Evolutionary conservation across 2,329 filamentous ascomycete genomes (phyloP).

Genomic region (Colletotrichum sojae): DNA sequence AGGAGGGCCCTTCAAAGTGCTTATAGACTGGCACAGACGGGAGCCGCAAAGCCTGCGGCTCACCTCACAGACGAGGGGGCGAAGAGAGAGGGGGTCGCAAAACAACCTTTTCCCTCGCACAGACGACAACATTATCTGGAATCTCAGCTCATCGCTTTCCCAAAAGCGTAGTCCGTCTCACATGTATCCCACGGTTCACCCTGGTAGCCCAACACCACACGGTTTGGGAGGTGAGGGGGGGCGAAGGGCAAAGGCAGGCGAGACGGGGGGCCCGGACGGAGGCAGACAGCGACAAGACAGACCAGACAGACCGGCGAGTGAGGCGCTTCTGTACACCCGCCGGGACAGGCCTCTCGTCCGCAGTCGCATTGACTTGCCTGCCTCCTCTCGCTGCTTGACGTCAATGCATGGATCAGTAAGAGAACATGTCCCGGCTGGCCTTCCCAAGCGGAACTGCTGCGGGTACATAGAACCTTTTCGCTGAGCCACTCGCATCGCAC

Average conservation of each 20-base stretch:
- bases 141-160: slow-evolving; percentile 39
- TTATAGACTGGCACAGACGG: slow-evolving; percentile 39
- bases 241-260: no score
- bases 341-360: slow-evolving; percentile 25
- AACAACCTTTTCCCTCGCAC: slow-evolving; percentile 38
- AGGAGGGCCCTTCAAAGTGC: slow-evolving; percentile 19
- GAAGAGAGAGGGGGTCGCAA: slow-evolving; percentile 29
- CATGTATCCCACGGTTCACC: slow-evolving; percentile 36
- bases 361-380: slow-evolving; percentile 34
- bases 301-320: neutral
- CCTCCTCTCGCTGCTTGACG: slow-evolving; percentile 19
- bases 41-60: neutral
- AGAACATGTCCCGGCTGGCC: slow-evolving; percentile 12
- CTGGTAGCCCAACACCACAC: slow-evolving; percentile 19
- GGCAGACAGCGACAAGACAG: slow-evolving; percentile 3
- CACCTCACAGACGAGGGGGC: neutral
- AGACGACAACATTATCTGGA: slow-evolving; percentile 31
- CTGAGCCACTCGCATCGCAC: slow-evolving; percentile 36
- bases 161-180: slow-evolving; percentile 39
- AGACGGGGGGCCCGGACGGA: neutral
- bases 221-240: neutral
- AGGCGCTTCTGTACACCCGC: neutral
- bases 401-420: slow-evolving; percentile 39
- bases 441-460: slow-evolving; percentile 4
- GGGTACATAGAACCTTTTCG: neutral